These are phyloP conservation scores for Solanum neorickii DNA, from an alignment of 257 asterid species.

Conservation along the genomic window DNA sequence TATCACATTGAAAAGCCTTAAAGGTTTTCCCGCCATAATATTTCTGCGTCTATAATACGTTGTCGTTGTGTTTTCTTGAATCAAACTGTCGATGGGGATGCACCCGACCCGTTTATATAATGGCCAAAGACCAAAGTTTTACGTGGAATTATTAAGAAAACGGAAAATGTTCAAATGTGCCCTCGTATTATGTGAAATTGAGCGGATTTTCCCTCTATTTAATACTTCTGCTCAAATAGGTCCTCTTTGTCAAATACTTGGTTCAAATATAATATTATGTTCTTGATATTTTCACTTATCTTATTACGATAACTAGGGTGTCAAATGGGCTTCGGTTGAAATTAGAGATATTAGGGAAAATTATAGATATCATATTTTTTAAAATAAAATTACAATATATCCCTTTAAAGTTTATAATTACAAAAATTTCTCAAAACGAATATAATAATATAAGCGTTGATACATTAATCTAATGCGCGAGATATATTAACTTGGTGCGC, in stretches of 20 bases:
- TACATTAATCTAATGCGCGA: no score
- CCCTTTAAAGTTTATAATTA: no score
- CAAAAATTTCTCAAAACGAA: no score
- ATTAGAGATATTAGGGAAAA: no score
- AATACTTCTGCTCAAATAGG: neutral
- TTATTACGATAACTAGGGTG: neutral
- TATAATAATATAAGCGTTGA: no score
- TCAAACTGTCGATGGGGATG: neutral
- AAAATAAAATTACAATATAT: no score
- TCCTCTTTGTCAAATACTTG: neutral
- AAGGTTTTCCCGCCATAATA: conserved; percentile 12
- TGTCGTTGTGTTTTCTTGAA: neutral
- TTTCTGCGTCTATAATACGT: neutral
- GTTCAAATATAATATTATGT: neutral
- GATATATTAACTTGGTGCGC: no score
- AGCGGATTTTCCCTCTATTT: neutral
- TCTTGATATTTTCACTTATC: neutral
- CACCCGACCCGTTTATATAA: neutral
- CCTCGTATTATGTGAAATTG: neutral
- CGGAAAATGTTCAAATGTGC: neutral
- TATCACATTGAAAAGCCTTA: neutral
- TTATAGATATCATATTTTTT: no score
- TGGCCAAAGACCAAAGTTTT: neutral
- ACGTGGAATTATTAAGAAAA: neutral
- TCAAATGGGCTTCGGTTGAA: no score